Evolutionary conservation across 352 stramenopile genomes (phyloP).

Genomic region (Detonula confervacea): DNA sequence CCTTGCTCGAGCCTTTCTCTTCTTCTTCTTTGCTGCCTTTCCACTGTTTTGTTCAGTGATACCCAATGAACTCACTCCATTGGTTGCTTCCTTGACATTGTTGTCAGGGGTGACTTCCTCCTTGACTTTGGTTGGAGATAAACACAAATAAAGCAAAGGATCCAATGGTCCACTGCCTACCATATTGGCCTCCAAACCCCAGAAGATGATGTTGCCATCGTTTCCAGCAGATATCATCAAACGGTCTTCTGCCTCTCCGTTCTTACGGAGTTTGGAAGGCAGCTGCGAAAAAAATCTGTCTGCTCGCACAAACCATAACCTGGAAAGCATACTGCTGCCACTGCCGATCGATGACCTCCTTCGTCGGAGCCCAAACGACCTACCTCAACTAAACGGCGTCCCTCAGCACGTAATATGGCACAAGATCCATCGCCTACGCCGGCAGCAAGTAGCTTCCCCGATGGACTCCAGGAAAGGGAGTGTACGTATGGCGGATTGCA

Average conservation of each 20-base stretch:
- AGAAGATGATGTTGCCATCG: slow-evolving; percentile 76
- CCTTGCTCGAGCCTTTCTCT: background rate
- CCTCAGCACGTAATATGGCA: slow-evolving; percentile 38
- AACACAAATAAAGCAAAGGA: slow-evolving; percentile 28
- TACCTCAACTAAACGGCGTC: slow-evolving; percentile 54
- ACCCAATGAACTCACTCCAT: slow-evolving; percentile 1
- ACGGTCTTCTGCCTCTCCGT: slow-evolving; percentile 48
- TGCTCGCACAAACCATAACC: slow-evolving; percentile 28
- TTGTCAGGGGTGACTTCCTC: background rate
- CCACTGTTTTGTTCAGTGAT: slow-evolving; percentile 15
- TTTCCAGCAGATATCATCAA: slow-evolving; percentile 70
- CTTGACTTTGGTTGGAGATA: background rate
- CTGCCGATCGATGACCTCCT: slow-evolving; percentile 58
- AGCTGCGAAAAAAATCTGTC: slow-evolving; percentile 28
- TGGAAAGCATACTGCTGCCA: slow-evolving; percentile 70
- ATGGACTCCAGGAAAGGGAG: slow-evolving; percentile 75
- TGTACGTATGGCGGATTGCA: slow-evolving; percentile 84
- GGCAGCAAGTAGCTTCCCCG: slow-evolving; percentile 57
- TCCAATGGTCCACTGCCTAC: slow-evolving; percentile 36
- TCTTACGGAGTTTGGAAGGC: slow-evolving; percentile 10
- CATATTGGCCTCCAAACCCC: slow-evolving; percentile 70
- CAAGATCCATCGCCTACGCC: slow-evolving; percentile 72
- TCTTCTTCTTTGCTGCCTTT: slow-evolving; percentile 1
- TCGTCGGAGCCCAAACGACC: slow-evolving; percentile 43
- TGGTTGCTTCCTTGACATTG: background rate